Conservation (phyloP, 2,329 filamentous ascomycete genomes). For the Xylaria arbuscula region DNA sequence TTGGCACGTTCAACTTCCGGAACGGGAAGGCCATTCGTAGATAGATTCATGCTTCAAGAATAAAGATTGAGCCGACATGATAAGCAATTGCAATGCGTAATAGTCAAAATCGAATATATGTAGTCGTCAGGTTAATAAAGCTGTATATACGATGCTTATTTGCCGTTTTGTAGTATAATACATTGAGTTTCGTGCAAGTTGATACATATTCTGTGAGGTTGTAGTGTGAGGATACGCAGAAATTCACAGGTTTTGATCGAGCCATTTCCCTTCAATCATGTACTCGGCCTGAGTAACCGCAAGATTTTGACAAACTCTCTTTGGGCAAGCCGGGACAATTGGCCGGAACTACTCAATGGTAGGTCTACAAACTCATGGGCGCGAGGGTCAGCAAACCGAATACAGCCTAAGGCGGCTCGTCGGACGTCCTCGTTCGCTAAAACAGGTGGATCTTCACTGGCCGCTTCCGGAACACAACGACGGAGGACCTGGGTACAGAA, state of each 20-base stretch:
- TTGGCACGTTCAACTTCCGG: slow-evolving; percentile 30
- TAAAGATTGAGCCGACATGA: neutral
- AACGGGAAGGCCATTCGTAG: slow-evolving; percentile 28
- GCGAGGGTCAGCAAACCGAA: slow-evolving; percentile 64
- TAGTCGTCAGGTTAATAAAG: neutral
- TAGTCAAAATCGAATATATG: neutral
- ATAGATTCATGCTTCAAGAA: neutral
- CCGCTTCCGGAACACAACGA: slow-evolving; percentile 70
- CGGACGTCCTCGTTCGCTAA: slow-evolving; percentile 57
- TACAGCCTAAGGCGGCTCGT: slow-evolving; percentile 63
- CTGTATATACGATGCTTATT: neutral
- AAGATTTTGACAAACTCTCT: slow-evolving; percentile 48
- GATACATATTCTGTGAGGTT: neutral
- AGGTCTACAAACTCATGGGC: slow-evolving; percentile 53
- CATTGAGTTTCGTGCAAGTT: neutral
- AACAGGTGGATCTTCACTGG: slow-evolving; percentile 64
- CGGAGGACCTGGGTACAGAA: slow-evolving; percentile 61
- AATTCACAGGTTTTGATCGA: neutral
- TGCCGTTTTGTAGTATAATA: neutral
- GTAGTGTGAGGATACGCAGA: no score
- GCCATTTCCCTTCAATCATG: neutral
- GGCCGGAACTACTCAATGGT: slow-evolving; percentile 31
- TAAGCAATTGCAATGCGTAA: slow-evolving; percentile 5
- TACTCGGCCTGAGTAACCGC: slow-evolving; percentile 36
- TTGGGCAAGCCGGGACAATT: slow-evolving; percentile 27